These are phyloP conservation scores for Mortierella sp. DNA, from an alignment of 371 early-diverging fungal species.

Conservation along the genomic window DNA sequence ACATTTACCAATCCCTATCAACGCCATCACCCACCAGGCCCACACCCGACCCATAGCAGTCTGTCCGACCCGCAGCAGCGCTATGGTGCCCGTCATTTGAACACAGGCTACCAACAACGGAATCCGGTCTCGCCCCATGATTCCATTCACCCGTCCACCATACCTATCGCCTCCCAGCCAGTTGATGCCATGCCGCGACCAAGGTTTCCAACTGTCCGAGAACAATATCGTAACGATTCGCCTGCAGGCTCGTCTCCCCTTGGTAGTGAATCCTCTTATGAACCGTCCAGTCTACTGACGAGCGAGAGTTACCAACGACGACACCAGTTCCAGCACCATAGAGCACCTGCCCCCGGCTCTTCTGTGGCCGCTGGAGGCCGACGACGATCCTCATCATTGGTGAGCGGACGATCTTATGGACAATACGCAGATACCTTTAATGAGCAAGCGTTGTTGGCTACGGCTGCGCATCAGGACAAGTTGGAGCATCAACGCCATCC, in stretches of 20 bases:
- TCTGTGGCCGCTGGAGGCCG: constrained; percentile 29
- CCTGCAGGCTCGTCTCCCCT: constrained; percentile 45
- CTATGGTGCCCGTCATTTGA: neutral
- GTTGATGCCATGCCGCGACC: constrained; percentile 24
- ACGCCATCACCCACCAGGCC: constrained; percentile 13
- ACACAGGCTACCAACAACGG: constrained; percentile 23
- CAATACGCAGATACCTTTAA: constrained; percentile 37
- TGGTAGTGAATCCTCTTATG: constrained; percentile 32
- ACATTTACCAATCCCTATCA: constrained; percentile 47
- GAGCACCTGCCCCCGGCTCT: no score
- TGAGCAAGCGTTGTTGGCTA: constrained; percentile 42
- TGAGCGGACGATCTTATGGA: constrained; percentile 23
- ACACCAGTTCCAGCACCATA: constrained; percentile 13
- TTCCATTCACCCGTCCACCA: constrained; percentile 45
- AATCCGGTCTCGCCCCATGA: constrained; percentile 28
- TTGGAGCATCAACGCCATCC: constrained; percentile 36
- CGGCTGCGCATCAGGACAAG: constrained; percentile 52
- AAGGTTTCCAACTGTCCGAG: constrained; percentile 41
- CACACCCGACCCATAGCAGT: constrained; percentile 22
- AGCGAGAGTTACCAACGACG: constrained; percentile 10
- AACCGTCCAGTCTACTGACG: neutral
- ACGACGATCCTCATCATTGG: constrained; percentile 43
- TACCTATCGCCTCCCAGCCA: constrained; percentile 45
- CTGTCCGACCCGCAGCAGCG: constrained; percentile 1
- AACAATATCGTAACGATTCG: constrained; percentile 38